Base-by-base conservation (phyloP, 192 early-diverging fungal genomes). In the Umbelopsis sp. region DNA sequence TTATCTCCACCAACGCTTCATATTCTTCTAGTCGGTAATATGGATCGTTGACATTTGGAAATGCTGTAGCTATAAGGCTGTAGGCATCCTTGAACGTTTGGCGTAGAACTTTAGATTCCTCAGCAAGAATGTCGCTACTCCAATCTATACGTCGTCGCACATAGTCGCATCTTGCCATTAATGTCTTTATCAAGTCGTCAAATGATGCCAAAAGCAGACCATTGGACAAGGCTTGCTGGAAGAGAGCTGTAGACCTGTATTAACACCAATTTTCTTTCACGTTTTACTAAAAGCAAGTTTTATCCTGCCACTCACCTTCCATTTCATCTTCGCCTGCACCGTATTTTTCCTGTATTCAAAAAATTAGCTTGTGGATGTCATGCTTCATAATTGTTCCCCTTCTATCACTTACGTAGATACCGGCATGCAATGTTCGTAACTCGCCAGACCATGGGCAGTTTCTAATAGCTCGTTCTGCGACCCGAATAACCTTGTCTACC, bases 381-480 rank as follows among this genome's bases (percentile, higher is more conserved):
- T 45, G 0, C 44, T 5, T 12, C 3, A 3, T 30, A 2, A 22
- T 46, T 18, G 20, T 13, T 45, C 23, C 18, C n/a, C 20, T 47
- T 13, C 4, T 15, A 30, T 1, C 7, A 49, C 51, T 48, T 74
- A 72, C 80, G 67, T 70, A 58, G 23, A 81, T 66, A 47, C 84
- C 55, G 15, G 83, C 64, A 5, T 71, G 77, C 58, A 85, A 84
- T 25, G 76, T 73, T 87, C 90, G 92, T 16, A 92, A 70, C 49
- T 83, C 85, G 9, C 88, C 91, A 16, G 83, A 78, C 91, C 90
- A 93, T 50, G 80, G 81, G 78, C 91, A 94, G 49, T 94, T 94
- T n/a, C 87, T 72, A 2, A 85, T 73, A 3, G 91, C 81, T 4
- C 91, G 79, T 30, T 85, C 71, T 4, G 80, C 69, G 51, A 87